These are phyloP conservation scores for Mucor irregularis DNA, from an alignment of 371 early-diverging fungal species.

Conservation along the genomic window DNA sequence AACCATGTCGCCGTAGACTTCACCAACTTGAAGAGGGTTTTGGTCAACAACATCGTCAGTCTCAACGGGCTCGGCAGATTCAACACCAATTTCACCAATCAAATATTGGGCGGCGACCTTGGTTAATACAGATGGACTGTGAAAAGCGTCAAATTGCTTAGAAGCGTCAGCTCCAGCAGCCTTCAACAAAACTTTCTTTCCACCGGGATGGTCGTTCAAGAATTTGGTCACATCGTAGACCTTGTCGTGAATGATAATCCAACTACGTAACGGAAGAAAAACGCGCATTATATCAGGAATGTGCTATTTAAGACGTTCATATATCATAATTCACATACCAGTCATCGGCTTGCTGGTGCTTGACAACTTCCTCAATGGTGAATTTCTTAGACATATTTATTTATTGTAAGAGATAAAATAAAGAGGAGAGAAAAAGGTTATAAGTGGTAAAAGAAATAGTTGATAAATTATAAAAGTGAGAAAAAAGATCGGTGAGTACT, in stretches of 20 bases:
- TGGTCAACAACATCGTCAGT: neutral
- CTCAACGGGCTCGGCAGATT: constrained; percentile 7
- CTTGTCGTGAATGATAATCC: constrained; percentile 81
- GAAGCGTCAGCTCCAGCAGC: constrained; percentile 88
- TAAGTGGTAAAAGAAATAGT: neutral
- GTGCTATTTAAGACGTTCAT: too few relatives aligned
- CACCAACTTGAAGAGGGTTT: constrained; percentile 20
- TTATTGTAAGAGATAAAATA: constrained; percentile 2
- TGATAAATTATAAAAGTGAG: neutral
- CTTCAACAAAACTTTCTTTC: constrained; percentile 75
- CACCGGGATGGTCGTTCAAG: constrained; percentile 64
- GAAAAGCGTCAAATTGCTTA: constrained; percentile 88
- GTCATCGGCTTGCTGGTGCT: constrained; percentile 75
- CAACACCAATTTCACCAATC: constrained; percentile 14
- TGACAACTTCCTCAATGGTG: constrained; percentile 71
- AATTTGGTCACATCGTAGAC: constrained; percentile 86
- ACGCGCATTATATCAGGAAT: too few relatives aligned
- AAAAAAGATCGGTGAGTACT: constrained; percentile 12
- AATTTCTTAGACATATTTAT: constrained; percentile 36
- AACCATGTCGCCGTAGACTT: constrained; percentile 38
- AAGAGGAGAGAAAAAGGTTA: neutral
- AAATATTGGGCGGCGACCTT: constrained; percentile 6
- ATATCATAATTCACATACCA: too few relatives aligned
- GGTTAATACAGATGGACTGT: constrained; percentile 57
- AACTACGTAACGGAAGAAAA: too few relatives aligned